Percentiles rank a stretch among this genome's conserved stretches.
Conservation (phyloP, 78 protist genomes). For the Emiliania huxleyi region DNA sequence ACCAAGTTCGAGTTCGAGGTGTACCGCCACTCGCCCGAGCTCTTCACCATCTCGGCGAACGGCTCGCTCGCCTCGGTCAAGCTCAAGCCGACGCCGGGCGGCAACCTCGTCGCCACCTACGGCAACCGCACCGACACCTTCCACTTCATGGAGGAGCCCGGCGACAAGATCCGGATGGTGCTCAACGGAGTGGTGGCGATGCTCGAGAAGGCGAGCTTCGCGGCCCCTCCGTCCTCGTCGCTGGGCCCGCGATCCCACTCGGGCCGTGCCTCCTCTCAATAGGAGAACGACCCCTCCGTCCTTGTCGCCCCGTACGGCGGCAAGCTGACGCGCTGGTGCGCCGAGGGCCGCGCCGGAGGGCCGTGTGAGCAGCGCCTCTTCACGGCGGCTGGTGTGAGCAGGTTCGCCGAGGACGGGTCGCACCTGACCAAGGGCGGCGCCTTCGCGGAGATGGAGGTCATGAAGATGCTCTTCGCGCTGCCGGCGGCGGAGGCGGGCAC, state of each 20-base stretch:
- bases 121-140: conserved; percentile 63
- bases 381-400: too few species aligned
- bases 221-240: conserved; percentile 85
- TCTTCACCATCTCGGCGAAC: conserved; percentile 49
- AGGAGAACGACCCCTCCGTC: conserved; percentile 87
- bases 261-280: too few species aligned
- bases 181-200: conserved; percentile 76
- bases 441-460: conserved; percentile 82
- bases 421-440: neutral
- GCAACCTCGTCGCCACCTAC: conserved; percentile 69
- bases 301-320: conserved; percentile 84
- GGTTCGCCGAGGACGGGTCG: conserved; percentile 81
- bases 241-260: too few species aligned
- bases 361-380: too few species aligned
- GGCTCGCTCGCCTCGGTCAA: conserved; percentile 22
- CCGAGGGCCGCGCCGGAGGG: too few species aligned
- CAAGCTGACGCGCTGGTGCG: conserved; percentile 82
- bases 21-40: conserved; percentile 30
- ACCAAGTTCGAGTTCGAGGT: conserved; percentile 45
- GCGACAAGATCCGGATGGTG: conserved; percentile 62
- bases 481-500: conserved; percentile 67
- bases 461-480: conserved; percentile 92
- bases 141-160: conserved; percentile 67
- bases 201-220: conserved; percentile 76
- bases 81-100: conserved; percentile 61